Conservation (phyloP, 345 rosid genomes). For the Dipteronia sinensis region DNA sequence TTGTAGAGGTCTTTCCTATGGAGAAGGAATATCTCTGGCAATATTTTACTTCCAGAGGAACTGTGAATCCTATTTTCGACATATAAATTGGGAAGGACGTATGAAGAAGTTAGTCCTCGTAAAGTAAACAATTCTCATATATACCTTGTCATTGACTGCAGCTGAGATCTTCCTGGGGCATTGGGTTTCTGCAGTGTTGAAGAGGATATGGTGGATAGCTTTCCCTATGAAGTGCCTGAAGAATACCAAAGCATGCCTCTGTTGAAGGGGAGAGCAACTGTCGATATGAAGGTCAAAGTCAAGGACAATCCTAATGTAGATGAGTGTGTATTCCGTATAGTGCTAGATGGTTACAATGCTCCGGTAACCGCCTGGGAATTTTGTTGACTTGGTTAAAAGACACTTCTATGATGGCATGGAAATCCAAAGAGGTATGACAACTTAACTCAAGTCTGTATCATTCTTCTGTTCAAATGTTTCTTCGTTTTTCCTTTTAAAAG, state of each 20-base stretch:
- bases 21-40: neutral
- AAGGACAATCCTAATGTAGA: slow-evolving; percentile 93
- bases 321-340: slow-evolving; percentile 83
- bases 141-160: slow-evolving; percentile 96
- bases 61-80: slow-evolving; percentile 14
- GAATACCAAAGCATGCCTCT: slow-evolving; percentile 84
- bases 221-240: slow-evolving; percentile 90
- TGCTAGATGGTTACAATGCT: slow-evolving; percentile 94
- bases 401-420: slow-evolving; percentile 99
- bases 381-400: slow-evolving; percentile 84
- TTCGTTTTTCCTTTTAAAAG: neutral
- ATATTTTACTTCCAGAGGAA: neutral
- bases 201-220: slow-evolving; percentile 99
- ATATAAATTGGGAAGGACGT: slow-evolving; percentile 29
- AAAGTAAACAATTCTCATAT: slow-evolving; percentile 63
- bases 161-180: slow-evolving; percentile 99
- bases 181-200: slow-evolving; percentile 99
- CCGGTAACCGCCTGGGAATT: slow-evolving; percentile 96
- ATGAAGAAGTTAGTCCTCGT: slow-evolving; percentile 34
- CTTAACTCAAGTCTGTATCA: neutral
- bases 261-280: slow-evolving; percentile 91
- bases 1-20: neutral
- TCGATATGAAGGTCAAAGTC: slow-evolving; percentile 98
- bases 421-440: slow-evolving; percentile 82
- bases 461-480: slow-evolving; percentile 12